Base-by-base conservation (phyloP, 768 basidiomycete genomes). In the Termitomyces eurrhizus region DNA sequence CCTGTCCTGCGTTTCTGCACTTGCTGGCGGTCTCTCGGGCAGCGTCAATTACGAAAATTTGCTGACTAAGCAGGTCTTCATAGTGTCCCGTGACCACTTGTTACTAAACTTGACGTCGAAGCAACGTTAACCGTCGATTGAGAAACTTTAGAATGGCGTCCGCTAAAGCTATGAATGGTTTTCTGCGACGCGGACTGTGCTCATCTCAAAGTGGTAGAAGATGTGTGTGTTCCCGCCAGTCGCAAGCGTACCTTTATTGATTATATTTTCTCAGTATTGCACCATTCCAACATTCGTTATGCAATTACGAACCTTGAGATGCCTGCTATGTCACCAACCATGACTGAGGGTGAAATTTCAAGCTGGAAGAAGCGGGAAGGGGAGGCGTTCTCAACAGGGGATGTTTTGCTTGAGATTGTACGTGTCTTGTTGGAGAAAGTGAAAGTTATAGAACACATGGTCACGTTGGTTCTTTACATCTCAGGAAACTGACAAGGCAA, bases 241-340 rank as follows among this genome's bases (percentile, higher is more conserved):
- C 12, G 7, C 18, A 14, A n/a, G 2, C n/a, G 24, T 32, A 4
- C n/a, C 18, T 54, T 32, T 7, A 44, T 46, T 53, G n/a, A 61
- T 37, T 9, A 35, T 9, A 35, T 16, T 57, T 42, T 55, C 39
- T 29, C 66, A 88, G 86, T 77, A 59, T 68, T 92, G 54, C 89
- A 88, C 70, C 74, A 78, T 41, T 77, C 83, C 49, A 66, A 74
- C 55, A 67, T 72, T 49, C 80, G 83, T 48, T 73, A 73, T 64
- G 92, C 88, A 36, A 80, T 92, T 54, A 87, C 90, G 52, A 82
- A 86, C 63, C 83, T 96, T 60, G 77, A 84, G 66, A 96, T 98
- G 93, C 95, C 95, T 5, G 95, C 95, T 60, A 96, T 98, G 94
- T 95, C 91, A 3, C 95, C 94, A 14, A 96, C 93, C 13, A 95